Evolutionary conservation across 1,284 basidiomycete genomes (phyloP), one percentile per base, ranked within the genome.

Genomic region (Cryptococcus amylolentus): DNA sequence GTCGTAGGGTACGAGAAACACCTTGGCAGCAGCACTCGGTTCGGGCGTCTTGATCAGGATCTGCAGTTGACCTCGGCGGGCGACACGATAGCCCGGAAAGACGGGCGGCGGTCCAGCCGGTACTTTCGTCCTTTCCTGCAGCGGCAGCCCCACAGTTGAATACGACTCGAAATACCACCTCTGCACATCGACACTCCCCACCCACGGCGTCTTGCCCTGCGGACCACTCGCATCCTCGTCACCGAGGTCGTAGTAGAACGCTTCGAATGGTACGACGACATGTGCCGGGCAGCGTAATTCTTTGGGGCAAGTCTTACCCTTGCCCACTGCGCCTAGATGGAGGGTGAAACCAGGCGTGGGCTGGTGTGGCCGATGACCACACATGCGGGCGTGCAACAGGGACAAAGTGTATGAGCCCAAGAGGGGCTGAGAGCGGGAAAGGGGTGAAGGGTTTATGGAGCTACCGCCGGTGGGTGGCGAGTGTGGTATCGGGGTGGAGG

Each of bases 1-100:
- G 58, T 82, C 81, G 60, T 82, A 82, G 0, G 80, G 79, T 4
- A 82, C 64, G 2, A 82, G 65, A 57, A 82, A 82, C 10, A 80
- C 77, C 64, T 81, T 81, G 64, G 80, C 65, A 0, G 80, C 75
- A 26, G 71, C 65, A 27, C 71, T 68, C 20, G 41, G 41, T 23
- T 37, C 26, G 3, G 77, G 67, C 27, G 78, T 80, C 65, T 80
- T 80, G 68, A 82, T 69, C 27, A 82, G 70, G 9, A 82, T 69
- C 65, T 82, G 81, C 8, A 82, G 63, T 58, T 81, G 80, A n/a
- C 81, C 81, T 26, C 76, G 66, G 0, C 71, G 71, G 0, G 80
- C 79, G 5, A 82, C 71, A 31, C 74, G 69, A 58, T 81, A 82
- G 14, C 81, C 81, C 0, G 81, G 81, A 56, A 79, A 79, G 0